These are phyloP conservation scores for Globisporangium solare DNA, from an alignment of 352 stramenopile species.

Conservation along the genomic window DNA sequence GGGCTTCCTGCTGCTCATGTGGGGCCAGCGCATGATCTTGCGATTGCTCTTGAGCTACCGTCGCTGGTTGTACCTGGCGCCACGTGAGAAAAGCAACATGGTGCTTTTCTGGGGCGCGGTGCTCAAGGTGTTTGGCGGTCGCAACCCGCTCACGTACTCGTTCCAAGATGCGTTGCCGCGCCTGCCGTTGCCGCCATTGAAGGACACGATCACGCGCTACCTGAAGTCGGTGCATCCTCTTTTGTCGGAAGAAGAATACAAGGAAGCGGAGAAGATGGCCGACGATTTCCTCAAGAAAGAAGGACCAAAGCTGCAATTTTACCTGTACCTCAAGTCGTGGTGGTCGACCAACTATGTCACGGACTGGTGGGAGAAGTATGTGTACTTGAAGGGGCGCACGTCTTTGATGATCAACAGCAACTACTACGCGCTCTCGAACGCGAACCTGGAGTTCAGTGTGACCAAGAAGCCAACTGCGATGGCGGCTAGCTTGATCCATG, in stretches of 20 bases:
- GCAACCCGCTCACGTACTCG: slow-evolving; percentile 83
- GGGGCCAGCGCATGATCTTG: slow-evolving; percentile 76
- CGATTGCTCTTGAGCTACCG: slow-evolving; percentile 83
- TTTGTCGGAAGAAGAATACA: slow-evolving; percentile 83
- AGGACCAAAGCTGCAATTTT: slow-evolving; percentile 88
- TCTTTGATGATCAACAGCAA: slow-evolving; percentile 92
- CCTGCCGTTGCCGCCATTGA: slow-evolving; percentile 90
- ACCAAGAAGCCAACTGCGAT: slow-evolving; percentile 60
- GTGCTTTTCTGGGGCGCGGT: slow-evolving; percentile 70
- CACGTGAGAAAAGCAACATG: slow-evolving; percentile 57
- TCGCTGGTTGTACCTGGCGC: slow-evolving; percentile 81
- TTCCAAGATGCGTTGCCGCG: slow-evolving; percentile 90
- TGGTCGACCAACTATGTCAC: slow-evolving; percentile 89
- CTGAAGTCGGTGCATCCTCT: slow-evolving; percentile 91
- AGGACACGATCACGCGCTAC: slow-evolving; percentile 91
- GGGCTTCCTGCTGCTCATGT: slow-evolving; percentile 82
- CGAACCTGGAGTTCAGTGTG: slow-evolving; percentile 56
- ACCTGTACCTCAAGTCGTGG: slow-evolving; percentile 89
- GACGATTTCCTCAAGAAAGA: slow-evolving; percentile 85
- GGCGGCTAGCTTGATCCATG: slow-evolving; percentile 61
- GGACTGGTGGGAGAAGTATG: slow-evolving; percentile 90
- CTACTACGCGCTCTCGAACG: slow-evolving; percentile 82
- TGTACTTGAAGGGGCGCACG: slow-evolving; percentile 84
- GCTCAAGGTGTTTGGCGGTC: slow-evolving; percentile 80
- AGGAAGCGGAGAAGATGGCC: slow-evolving; percentile 78